Evolutionary conservation across 805 yeast species (phyloP).

Genomic region (Saturnispora silvae): DNA sequence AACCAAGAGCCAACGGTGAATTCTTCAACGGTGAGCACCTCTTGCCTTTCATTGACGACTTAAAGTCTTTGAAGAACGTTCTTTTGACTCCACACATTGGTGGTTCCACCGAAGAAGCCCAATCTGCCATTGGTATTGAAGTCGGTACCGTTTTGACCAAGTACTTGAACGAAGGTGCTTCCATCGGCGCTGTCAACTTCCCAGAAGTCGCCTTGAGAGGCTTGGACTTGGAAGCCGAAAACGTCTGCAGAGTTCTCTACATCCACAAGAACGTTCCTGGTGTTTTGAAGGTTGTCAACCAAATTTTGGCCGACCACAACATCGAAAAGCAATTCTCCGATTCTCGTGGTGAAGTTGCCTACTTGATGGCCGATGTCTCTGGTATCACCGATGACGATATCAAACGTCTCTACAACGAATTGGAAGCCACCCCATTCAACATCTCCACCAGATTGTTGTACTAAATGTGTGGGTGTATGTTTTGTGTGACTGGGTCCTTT

Average conservation of each 20-base stretch:
- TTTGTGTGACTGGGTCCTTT: neutral
- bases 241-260: conserved; percentile 86
- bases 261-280: conserved; percentile 98
- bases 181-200: conserved; percentile 95
- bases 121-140: conserved; percentile 93
- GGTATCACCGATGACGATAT: conserved; percentile 76
- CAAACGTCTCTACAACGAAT: conserved; percentile 70
- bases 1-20: conserved; percentile 95
- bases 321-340: conserved; percentile 98
- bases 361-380: conserved; percentile 94
- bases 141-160: conserved; percentile 78
- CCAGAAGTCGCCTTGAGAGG: conserved; percentile 94
- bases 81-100: conserved; percentile 97
- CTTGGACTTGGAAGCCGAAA: conserved; percentile 74
- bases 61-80: conserved; percentile 72
- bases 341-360: conserved; percentile 91
- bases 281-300: conserved; percentile 94
- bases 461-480: conserved; percentile 24
- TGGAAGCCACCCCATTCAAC: conserved; percentile 83
- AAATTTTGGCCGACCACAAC: conserved; percentile 86
- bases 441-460: conserved; percentile 85
- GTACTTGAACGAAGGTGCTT: conserved; percentile 92
- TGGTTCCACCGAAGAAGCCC: conserved; percentile 99
- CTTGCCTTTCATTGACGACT: conserved; percentile 76
- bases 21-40: conserved; percentile 54